Conservation (phyloP, 2,329 filamentous ascomycete genomes). For the Chaetothyriales sp. region DNA sequence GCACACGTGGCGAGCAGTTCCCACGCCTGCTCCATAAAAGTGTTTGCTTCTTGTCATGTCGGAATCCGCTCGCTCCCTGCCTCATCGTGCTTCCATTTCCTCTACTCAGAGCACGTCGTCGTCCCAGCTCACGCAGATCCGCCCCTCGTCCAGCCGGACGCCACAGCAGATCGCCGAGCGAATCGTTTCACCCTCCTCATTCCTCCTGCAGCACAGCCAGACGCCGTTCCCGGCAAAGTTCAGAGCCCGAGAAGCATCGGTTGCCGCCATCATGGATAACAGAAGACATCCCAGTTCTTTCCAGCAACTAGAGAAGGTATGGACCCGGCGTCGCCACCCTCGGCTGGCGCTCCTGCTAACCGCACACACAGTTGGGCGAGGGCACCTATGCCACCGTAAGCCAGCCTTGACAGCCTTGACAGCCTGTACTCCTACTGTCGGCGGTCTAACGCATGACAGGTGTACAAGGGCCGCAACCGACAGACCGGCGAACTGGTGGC, state of each 20-base stretch:
- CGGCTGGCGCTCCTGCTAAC: conserved; percentile 19
- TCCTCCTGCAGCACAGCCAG: conserved; percentile 14
- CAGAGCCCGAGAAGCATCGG: conserved; percentile 8
- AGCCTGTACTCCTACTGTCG: conserved; percentile 11
- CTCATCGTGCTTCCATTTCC: conserved; percentile 5
- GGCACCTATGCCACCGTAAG: conserved; percentile 94
- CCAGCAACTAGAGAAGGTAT: conserved; percentile 85
- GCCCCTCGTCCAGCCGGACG: conserved; percentile 2
- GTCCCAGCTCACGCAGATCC: not conserved
- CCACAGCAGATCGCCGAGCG: conserved; percentile 15
- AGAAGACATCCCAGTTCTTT: conserved; percentile 91
- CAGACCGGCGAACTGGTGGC: conserved; percentile 95
- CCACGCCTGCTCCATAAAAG: not conserved
- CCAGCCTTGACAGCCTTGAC: conserved; percentile 7
- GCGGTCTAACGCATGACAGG: conserved; percentile 38
- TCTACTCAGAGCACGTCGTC: not conserved
- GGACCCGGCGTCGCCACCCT: not conserved
- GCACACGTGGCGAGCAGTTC: not conserved
- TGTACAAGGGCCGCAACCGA: conserved; percentile 95
- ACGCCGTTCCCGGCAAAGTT: conserved; percentile 8
- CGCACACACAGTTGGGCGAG: conserved; percentile 56
- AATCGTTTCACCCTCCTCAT: conserved; percentile 17
- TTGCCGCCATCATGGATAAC: conserved; percentile 50
- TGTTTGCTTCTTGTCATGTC: not conserved
- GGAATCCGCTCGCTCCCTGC: conserved; percentile 1